Conservation (phyloP, 225 moss, liverwort and hornwort genomes). For the Anthoceros angustus region DNA sequence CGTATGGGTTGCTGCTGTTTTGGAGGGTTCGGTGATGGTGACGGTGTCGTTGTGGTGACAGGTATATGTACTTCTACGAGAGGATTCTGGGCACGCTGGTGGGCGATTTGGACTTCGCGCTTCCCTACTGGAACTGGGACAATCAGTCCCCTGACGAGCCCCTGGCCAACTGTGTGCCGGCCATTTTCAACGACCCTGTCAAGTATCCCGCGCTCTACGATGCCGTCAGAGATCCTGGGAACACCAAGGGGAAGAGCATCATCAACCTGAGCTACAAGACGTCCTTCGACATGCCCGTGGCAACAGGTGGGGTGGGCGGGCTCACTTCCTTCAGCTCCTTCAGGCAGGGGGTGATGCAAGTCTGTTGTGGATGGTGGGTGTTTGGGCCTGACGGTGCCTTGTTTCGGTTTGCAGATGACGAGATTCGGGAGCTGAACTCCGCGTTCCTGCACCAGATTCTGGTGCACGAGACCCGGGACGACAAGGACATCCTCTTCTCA, state of each 20-base stretch:
- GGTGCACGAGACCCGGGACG: not conserved
- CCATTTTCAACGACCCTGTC: not conserved
- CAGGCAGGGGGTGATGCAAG: no score
- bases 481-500: not conserved
- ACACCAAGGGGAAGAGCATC: not conserved
- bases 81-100: not conserved
- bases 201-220: not conserved
- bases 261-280: not conserved
- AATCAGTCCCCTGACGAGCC: not conserved
- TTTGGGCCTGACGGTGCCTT: no score
- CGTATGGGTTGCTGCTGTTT: not conserved
- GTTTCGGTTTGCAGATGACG: not conserved
- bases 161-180: not conserved
- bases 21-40: not conserved
- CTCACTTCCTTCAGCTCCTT: no score
- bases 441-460: not conserved
- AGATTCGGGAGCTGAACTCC: not conserved
- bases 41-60: not conserved
- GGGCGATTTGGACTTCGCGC: not conserved
- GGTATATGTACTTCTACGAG: not conserved
- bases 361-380: no score
- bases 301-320: not conserved
- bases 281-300: not conserved
- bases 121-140: not conserved
- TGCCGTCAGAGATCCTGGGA: not conserved